Percentiles rank a stretch among this genome's conserved stretches.
Evolutionary conservation across 2,329 filamentous ascomycete species (phyloP).

Genomic region (Calcarisporium arbuscula): DNA sequence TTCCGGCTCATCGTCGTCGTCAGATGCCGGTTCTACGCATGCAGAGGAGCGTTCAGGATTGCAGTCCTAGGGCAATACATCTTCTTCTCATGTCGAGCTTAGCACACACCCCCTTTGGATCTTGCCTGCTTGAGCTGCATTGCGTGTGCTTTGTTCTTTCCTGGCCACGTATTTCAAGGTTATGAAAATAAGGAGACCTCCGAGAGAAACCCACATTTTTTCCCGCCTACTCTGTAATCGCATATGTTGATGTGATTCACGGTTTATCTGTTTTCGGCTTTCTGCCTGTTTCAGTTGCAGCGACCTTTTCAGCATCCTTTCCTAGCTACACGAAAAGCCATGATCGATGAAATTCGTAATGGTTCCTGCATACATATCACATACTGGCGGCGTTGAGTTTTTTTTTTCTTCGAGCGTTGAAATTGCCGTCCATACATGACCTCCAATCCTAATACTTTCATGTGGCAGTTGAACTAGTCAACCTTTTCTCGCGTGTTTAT

Average conservation of each 20-base stretch:
- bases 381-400: slow-evolving; percentile 25
- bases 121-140: too few species aligned
- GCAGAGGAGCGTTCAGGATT: slow-evolving; percentile 2
- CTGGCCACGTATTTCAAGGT: not conserved
- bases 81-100: not conserved
- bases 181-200: not conserved
- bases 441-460: not conserved
- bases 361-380: slow-evolving; percentile 23
- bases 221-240: too few species aligned
- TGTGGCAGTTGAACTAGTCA: not conserved
- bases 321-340: too few species aligned
- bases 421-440: not conserved
- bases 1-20: slow-evolving; percentile 22
- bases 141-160: not conserved
- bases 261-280: too few species aligned
- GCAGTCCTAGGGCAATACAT: slow-evolving; percentile 1
- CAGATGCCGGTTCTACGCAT: slow-evolving; percentile 22
- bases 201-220: not conserved
- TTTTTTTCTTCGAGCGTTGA: slow-evolving; percentile 10
- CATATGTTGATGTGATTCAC: too few species aligned
- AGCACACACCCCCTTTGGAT: not conserved
- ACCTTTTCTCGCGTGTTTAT: not conserved
- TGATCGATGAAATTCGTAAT: slow-evolving; percentile 13
- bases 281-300: too few species aligned
- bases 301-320: too few species aligned